Conservation (phyloP, 1,139 yeast species). For the Candida labiduridarum region DNA sequence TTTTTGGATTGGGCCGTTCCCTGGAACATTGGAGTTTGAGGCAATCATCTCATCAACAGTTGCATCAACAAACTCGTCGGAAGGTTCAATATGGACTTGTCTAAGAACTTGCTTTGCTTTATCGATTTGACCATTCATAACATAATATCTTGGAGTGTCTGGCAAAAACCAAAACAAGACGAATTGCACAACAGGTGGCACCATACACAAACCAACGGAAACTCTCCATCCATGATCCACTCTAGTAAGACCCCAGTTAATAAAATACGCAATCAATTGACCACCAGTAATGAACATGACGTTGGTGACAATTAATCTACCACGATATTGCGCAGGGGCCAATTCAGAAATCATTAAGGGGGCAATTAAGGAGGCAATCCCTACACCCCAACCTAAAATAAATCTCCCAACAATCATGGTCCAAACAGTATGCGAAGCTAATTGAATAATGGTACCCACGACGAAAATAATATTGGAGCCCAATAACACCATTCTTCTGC, state of each 20-base stretch:
- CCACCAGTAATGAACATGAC: slow-evolving; percentile 85
- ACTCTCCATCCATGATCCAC: slow-evolving; percentile 91
- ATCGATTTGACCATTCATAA: slow-evolving; percentile 65
- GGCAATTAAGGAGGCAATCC: slow-evolving; percentile 87
- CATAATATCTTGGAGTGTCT: slow-evolving; percentile 90
- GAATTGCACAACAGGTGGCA: slow-evolving; percentile 83
- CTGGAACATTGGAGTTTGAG: slow-evolving; percentile 66
- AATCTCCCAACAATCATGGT: slow-evolving; percentile 90
- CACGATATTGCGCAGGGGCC: slow-evolving; percentile 91
- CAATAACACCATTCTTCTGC: slow-evolving; percentile 80
- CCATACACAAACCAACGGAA: slow-evolving; percentile 83
- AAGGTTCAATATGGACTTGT: slow-evolving; percentile 58
- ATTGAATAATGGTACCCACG: slow-evolving; percentile 81
- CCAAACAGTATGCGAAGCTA: slow-evolving; percentile 81
- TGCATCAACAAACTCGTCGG: slow-evolving; percentile 57
- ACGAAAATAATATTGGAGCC: slow-evolving; percentile 79
- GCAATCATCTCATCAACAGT: slow-evolving; percentile 60
- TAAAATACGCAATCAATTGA: slow-evolving; percentile 86
- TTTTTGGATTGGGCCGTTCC: slow-evolving; percentile 53
- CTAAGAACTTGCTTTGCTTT: slow-evolving; percentile 67
- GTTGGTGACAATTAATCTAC: slow-evolving; percentile 72
- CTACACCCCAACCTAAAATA: slow-evolving; percentile 94
- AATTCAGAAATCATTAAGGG: slow-evolving; percentile 90
- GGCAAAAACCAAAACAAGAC: slow-evolving; percentile 82
- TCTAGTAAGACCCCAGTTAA: slow-evolving; percentile 83